phyloP scores from a whole-genome alignment of 2,329 filamentous ascomycete genomes.

The Hirsutella thompsonii region DNA sequence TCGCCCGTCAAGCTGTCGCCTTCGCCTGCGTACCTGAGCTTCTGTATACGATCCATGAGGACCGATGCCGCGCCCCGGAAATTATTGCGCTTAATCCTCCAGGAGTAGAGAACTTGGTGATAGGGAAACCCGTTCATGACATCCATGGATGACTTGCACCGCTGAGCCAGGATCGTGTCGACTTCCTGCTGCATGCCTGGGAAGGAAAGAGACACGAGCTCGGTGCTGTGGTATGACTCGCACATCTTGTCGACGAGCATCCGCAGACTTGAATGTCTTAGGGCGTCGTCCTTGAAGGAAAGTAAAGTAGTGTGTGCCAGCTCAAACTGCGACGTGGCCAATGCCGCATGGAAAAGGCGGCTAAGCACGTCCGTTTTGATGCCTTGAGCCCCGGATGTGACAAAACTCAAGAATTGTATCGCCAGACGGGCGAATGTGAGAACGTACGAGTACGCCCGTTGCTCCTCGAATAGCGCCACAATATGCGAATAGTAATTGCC shows the following conservation, averaged over 20 bases:
- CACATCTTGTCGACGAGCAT: conserved; percentile 60
- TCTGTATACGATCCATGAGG: conserved; percentile 50
- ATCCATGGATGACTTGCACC: conserved; percentile 57
- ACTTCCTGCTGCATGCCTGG: conserved; percentile 64
- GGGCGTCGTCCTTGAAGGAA: conserved; percentile 55
- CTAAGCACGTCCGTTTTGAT: conserved; percentile 62
- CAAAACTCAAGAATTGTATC: conserved; percentile 43
- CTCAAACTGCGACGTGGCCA: conserved; percentile 69
- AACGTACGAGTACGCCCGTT: conserved; percentile 65
- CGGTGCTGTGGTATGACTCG: conserved; percentile 48
- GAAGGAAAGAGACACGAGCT: conserved; percentile 67
- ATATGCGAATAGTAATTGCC: conserved; percentile 82
- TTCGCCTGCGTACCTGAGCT: conserved; percentile 44
- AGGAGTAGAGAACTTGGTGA: conserved; percentile 83
- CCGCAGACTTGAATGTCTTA: conserved; percentile 61
- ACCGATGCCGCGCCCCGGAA: conserved; percentile 66
- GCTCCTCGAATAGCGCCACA: conserved; percentile 66
- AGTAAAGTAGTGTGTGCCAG: conserved; percentile 70
- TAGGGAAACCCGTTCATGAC: conserved; percentile 61
- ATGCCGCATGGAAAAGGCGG: conserved; percentile 70
- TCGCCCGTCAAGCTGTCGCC: conserved; percentile 41
- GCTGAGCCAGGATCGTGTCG: conserved; percentile 62
- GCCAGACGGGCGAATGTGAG: conserved; percentile 71
- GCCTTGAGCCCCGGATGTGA: conserved; percentile 17
- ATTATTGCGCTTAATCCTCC: conserved; percentile 72